Conservation (phyloP, 768 basidiomycete genomes). For the Tricholoma hemisulphureum region DNA sequence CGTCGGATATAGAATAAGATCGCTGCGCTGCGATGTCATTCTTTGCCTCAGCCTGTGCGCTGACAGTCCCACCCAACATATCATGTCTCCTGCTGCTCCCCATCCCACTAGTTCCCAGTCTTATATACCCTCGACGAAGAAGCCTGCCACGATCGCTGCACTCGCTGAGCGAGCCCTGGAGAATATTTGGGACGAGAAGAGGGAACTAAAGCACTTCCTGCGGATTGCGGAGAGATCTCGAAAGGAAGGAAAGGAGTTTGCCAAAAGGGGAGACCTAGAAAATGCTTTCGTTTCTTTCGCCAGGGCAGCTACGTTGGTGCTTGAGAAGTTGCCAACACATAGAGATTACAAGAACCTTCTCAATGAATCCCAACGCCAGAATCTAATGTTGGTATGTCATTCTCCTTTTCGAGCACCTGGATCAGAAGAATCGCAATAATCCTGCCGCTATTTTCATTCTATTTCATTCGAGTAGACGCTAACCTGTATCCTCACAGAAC, state of each 20-base stretch:
- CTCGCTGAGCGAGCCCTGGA: constrained; percentile 61
- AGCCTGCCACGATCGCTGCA: constrained; percentile 63
- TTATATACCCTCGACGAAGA: not conserved
- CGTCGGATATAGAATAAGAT: not conserved
- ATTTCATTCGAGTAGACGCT: constrained; percentile 1
- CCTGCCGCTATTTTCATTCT: not conserved
- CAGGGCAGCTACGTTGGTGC: constrained; percentile 71
- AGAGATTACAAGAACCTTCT: constrained; percentile 59
- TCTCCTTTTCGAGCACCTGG: not conserved
- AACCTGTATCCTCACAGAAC: constrained; percentile 17
- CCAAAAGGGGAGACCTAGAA: constrained; percentile 57
- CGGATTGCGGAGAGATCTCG: constrained; percentile 63
- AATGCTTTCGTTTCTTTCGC: constrained; percentile 72
- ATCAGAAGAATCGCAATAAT: constrained; percentile 1
- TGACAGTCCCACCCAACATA: not conserved
- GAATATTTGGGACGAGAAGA: constrained; percentile 54
- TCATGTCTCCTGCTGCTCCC: not conserved
- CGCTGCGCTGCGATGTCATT: not conserved
- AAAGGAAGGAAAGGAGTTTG: constrained; percentile 48
- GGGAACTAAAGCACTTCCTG: constrained; percentile 65
- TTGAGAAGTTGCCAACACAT: constrained; percentile 77
- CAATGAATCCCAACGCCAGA: constrained; percentile 56
- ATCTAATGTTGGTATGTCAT: constrained; percentile 65
- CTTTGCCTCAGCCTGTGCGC: not conserved
- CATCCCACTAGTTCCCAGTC: not conserved